A percentile compares a stretch with the other conserved stretches of the same genome.
These are phyloP conservation scores for Theobroma cacao DNA, from an alignment of 345 rosid genomes.

Conservation along the genomic window DNA sequence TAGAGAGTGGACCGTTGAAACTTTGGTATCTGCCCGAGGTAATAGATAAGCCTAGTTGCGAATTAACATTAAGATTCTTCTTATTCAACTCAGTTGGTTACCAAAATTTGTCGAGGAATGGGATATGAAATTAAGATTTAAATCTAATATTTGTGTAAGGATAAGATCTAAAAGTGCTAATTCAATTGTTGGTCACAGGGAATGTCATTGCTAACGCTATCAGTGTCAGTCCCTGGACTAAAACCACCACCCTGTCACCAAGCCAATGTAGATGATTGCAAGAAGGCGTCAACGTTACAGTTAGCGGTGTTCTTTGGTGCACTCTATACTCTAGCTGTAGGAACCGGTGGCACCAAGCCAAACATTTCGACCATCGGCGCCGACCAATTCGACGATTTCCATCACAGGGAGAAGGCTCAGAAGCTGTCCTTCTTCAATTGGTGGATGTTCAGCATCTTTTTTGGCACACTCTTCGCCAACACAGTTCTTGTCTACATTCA, in stretches of 20 bases:
- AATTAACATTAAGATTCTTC: neutral
- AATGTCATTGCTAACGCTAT: slow-evolving; percentile 61
- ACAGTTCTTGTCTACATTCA: slow-evolving; percentile 80
- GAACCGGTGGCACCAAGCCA: slow-evolving; percentile 92
- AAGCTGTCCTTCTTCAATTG: slow-evolving; percentile 96
- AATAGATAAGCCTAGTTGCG: neutral
- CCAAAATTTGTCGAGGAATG: neutral
- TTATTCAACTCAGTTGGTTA: neutral
- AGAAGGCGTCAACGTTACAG: slow-evolving; percentile 55
- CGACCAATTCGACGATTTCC: slow-evolving; percentile 85
- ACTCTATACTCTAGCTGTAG: slow-evolving; percentile 68
- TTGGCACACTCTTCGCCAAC: slow-evolving; percentile 84
- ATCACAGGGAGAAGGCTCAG: slow-evolving; percentile 66
- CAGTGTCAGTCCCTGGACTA: slow-evolving; percentile 63
- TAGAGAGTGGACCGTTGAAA: neutral
- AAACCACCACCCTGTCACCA: slow-evolving; percentile 60
- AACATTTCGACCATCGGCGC: slow-evolving; percentile 93
- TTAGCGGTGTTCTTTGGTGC: slow-evolving; percentile 67
- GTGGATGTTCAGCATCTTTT: slow-evolving; percentile 97
- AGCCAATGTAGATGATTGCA: slow-evolving; percentile 37
- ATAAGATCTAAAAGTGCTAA: too few species aligned
- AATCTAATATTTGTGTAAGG: neutral
- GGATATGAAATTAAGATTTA: neutral
- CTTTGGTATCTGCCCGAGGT: neutral
- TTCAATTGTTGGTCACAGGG: slow-evolving; percentile 42